A percentile compares a stretch with the other conserved stretches of the same genome.
phyloP scores from a whole-genome alignment of 2,329 filamentous ascomycete species.

The Fusarium sp. region DNA sequence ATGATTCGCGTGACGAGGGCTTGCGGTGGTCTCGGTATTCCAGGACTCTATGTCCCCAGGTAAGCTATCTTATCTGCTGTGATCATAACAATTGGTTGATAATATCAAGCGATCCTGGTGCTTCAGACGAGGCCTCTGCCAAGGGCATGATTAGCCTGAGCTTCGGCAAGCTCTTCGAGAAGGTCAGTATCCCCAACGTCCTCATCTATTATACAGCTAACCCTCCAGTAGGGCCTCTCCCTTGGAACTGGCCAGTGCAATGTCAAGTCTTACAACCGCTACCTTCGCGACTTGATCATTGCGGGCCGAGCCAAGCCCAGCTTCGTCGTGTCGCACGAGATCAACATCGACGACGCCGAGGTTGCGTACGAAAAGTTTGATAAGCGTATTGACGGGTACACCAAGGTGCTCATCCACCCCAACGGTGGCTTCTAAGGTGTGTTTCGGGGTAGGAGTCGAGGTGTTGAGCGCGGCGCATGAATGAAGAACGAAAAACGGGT shows the following conservation, averaged over 20 bases:
- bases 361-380: conserved; percentile 75
- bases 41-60: conserved; percentile 61
- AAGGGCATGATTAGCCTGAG: conserved; percentile 73
- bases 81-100: neutral
- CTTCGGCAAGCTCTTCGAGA: conserved; percentile 77
- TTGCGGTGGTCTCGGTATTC: conserved; percentile 71
- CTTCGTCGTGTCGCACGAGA: conserved; percentile 75
- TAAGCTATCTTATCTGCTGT: conserved; percentile 8
- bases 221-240: conserved; percentile 60
- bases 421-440: conserved; percentile 59
- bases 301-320: conserved; percentile 72
- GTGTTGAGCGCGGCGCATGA: neutral
- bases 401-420: conserved; percentile 75
- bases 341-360: conserved; percentile 70
- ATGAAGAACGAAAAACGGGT: neutral
- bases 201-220: neutral
- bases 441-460: neutral
- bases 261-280: conserved; percentile 75
- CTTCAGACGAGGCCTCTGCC: conserved; percentile 68
- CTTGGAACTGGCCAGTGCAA: conserved; percentile 75
- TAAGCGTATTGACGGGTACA: conserved; percentile 73
- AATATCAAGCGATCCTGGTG: conserved; percentile 66
- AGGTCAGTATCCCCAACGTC: conserved; percentile 54
- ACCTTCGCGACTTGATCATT: conserved; percentile 74
- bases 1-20: conserved; percentile 72